Evolutionary conservation across 352 stramenopile species (phyloP).

Genomic region (Phytophthora ramorum): DNA sequence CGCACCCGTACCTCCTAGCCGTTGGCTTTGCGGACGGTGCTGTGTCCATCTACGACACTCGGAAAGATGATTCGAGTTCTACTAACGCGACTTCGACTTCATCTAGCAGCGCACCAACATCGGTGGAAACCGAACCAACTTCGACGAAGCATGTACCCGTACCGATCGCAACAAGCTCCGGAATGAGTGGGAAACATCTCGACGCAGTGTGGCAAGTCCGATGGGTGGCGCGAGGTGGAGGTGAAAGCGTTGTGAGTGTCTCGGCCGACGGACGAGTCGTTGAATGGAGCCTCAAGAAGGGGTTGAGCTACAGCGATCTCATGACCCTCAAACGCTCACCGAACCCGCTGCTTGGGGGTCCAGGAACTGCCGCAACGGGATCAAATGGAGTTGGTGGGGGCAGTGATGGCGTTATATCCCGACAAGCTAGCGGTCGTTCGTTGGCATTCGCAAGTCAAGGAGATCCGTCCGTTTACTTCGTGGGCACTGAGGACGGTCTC

Average conservation of each 20-base stretch:
- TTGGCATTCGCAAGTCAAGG: constrained; percentile 83
- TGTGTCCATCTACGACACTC: constrained; percentile 92
- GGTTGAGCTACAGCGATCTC: constrained; percentile 85
- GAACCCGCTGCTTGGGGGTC: constrained; percentile 66
- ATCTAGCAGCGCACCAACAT: neutral
- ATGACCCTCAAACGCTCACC: constrained; percentile 92
- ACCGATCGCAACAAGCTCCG: constrained; percentile 65
- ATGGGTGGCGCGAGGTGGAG: constrained; percentile 91
- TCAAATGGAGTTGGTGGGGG: constrained; percentile 21
- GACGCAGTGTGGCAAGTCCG: constrained; percentile 94
- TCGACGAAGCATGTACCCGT: constrained; percentile 32
- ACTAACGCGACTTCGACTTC: constrained; percentile 8
- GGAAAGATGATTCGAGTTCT: constrained; percentile 56
- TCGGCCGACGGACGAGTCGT: constrained; percentile 92
- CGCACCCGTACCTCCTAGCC: constrained; percentile 89
- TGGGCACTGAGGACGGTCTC: constrained; percentile 91
- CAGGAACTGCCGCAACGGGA: constrained; percentile 53
- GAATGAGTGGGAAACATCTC: constrained; percentile 78
- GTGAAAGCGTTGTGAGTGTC: constrained; percentile 91
- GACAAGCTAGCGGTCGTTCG: constrained; percentile 86
- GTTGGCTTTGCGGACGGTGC: constrained; percentile 92
- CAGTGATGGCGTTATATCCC: constrained; percentile 82
- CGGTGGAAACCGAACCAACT: neutral
- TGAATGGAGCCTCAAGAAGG: constrained; percentile 95
- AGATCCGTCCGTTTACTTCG: constrained; percentile 90